A percentile compares a stretch with the other conserved stretches of the same genome.
These are phyloP conservation scores for Magnaporthiopsis poae DNA, from an alignment of 2,329 filamentous ascomycete species.

Conservation along the genomic window DNA sequence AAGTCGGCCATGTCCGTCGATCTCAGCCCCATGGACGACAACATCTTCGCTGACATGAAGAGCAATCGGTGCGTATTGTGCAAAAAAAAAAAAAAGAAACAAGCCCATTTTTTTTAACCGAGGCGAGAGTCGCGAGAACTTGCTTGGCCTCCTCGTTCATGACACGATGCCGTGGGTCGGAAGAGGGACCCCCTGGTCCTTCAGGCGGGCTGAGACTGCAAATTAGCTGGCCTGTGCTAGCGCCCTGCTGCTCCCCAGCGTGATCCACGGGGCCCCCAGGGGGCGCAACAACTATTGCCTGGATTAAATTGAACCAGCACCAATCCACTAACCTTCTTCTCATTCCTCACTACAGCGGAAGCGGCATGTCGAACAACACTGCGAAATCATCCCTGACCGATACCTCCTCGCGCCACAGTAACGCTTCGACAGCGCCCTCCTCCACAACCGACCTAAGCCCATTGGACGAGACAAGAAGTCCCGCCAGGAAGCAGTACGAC, in stretches of 20 bases:
- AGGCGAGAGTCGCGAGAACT: not conserved
- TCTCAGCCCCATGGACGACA: slow-evolving; percentile 33
- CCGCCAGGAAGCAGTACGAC: slow-evolving; percentile 28
- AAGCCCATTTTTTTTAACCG: not conserved
- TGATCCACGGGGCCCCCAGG: slow-evolving; percentile 2
- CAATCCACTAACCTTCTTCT: not conserved
- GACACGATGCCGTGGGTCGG: not conserved
- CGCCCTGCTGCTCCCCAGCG: not conserved
- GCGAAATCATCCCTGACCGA: slow-evolving; percentile 51
- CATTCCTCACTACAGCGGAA: slow-evolving; percentile 33
- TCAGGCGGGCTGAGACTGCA: not conserved
- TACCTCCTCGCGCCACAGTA: slow-evolving; percentile 52
- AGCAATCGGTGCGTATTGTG: slow-evolving; percentile 40
- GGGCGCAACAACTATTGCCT: slow-evolving; percentile 1
- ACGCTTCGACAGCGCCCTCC: slow-evolving; percentile 51
- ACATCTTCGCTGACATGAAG: slow-evolving; percentile 49
- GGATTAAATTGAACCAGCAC: not conserved
- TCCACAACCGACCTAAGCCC: slow-evolving; percentile 35
- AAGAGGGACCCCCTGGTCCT: not conserved
- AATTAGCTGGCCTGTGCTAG: slow-evolving; percentile 8
- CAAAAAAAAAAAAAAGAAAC: not conserved
- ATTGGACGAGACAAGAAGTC: slow-evolving; percentile 31
- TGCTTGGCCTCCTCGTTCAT: not conserved
- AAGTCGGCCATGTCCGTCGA: slow-evolving; percentile 29
- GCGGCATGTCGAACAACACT: slow-evolving; percentile 52